Conservation (phyloP, 2,329 filamentous ascomycete species). For the Verruconis gallopava region DNA sequence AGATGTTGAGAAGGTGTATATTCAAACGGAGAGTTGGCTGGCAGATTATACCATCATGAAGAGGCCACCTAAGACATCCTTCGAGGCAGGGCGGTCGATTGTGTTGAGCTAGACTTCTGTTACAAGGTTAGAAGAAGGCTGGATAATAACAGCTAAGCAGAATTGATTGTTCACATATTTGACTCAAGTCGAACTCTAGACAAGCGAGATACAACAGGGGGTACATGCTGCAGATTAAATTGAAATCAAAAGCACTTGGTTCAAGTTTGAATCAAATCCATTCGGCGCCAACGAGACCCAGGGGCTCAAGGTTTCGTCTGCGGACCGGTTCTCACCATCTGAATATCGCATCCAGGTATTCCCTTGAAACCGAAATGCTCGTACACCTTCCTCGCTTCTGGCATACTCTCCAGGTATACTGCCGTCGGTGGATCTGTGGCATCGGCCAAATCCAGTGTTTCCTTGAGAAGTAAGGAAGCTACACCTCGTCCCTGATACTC, state of each 20-base stretch:
- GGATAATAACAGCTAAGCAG: no score
- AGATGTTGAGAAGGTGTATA: constrained; percentile 11
- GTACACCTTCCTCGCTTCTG: constrained; percentile 1
- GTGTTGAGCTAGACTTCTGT: background rate
- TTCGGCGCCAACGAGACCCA: no score
- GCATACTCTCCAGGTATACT: constrained; percentile 2
- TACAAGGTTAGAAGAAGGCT: background rate
- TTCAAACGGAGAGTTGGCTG: constrained; percentile 11
- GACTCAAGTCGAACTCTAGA: no score
- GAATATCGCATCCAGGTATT: background rate
- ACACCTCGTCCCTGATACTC: constrained; percentile 6
- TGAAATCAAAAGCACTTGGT: no score
- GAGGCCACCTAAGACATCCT: constrained; percentile 5
- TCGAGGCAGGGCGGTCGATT: constrained; percentile 5
- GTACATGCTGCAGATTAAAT: no score
- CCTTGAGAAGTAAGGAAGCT: background rate
- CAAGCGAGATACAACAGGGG: no score
- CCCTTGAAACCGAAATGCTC: constrained; percentile 5
- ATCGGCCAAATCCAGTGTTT: constrained; percentile 4
- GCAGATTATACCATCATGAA: constrained; percentile 12
- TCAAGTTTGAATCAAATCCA: no score
- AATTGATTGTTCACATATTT: no score
- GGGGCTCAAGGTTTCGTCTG: no score
- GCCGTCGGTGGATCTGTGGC: background rate
- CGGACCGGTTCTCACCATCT: constrained; percentile 4